These are phyloP conservation scores for Mycena citricolor DNA, from an alignment of 1,284 basidiomycete species.

Conservation along the genomic window DNA sequence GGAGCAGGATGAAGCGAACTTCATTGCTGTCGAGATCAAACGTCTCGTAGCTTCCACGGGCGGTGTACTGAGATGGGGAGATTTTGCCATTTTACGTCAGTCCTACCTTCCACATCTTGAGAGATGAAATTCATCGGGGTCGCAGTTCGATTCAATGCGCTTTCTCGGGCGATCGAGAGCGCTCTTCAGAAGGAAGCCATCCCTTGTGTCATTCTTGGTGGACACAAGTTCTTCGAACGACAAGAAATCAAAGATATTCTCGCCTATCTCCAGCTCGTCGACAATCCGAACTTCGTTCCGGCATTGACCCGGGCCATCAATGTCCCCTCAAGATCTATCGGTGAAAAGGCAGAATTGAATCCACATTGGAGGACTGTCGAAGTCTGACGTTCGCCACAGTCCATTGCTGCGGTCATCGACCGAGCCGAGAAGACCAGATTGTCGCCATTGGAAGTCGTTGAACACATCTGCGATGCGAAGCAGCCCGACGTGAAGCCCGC, in stretches of 20 bases:
- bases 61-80: conserved; percentile 69
- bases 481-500: conserved; percentile 66
- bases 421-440: conserved; percentile 53
- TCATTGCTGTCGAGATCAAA: conserved; percentile 82
- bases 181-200: conserved; percentile 79
- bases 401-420: conserved; percentile 57
- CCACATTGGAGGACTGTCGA: not conserved
- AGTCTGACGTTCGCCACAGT: conserved; percentile 37
- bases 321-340: conserved; percentile 73
- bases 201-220: conserved; percentile 76
- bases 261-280: conserved; percentile 84
- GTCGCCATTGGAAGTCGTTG: conserved; percentile 61
- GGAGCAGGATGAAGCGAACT: conserved; percentile 64
- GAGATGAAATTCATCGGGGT: conserved; percentile 3
- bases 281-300: conserved; percentile 77
- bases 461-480: conserved; percentile 59
- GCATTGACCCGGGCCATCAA: conserved; percentile 83
- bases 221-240: conserved; percentile 88
- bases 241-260: conserved; percentile 85
- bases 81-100: conserved; percentile 81
- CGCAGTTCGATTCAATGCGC: conserved; percentile 80
- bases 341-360: conserved; percentile 70
- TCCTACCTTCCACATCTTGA: conserved; percentile 14
- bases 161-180: conserved; percentile 78
- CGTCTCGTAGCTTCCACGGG: conserved; percentile 74